phyloP scores from a whole-genome alignment of 495 filamentous ascomycete species.

The Penicillium dipodomyicola region DNA sequence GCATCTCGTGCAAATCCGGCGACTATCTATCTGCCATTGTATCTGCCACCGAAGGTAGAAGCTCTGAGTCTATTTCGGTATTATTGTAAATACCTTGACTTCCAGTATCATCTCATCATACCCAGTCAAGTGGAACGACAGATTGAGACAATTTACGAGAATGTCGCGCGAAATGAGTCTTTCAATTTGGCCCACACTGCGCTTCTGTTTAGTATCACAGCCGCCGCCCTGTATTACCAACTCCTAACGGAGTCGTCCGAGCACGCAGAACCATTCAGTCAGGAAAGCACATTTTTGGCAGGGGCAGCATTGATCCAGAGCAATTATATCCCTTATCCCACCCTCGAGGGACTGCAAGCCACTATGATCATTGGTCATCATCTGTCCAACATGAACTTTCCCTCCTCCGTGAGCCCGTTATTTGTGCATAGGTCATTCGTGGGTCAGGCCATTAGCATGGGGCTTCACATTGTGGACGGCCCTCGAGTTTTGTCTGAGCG shows the following conservation, averaged over 20 bases:
- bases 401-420: conserved; percentile 30
- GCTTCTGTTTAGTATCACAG: conserved; percentile 40
- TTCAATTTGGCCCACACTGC: conserved; percentile 31
- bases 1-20: conserved; percentile 25
- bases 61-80: conserved; percentile 35
- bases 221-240: conserved; percentile 38
- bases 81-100: conserved; percentile 37
- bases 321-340: conserved; percentile 36
- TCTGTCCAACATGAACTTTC: conserved; percentile 28
- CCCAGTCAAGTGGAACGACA: conserved; percentile 24
- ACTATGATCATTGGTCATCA: conserved; percentile 40
- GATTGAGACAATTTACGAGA: conserved; percentile 36
- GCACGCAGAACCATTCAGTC: conserved; percentile 28
- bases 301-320: conserved; percentile 38
- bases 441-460: conserved; percentile 40
- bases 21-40: conserved; percentile 23
- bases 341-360: conserved; percentile 47
- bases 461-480: conserved; percentile 47
- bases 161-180: conserved; percentile 11
- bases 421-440: conserved; percentile 36
- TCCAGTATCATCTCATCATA: conserved; percentile 42
- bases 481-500: conserved; percentile 16
- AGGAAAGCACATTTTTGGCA: conserved; percentile 32
- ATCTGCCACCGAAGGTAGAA: conserved; percentile 28
- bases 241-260: conserved; percentile 23